These are phyloP conservation scores for Sequoiadendron giganteum DNA, from an alignment of 75 land plant species.

Conservation along the genomic window DNA sequence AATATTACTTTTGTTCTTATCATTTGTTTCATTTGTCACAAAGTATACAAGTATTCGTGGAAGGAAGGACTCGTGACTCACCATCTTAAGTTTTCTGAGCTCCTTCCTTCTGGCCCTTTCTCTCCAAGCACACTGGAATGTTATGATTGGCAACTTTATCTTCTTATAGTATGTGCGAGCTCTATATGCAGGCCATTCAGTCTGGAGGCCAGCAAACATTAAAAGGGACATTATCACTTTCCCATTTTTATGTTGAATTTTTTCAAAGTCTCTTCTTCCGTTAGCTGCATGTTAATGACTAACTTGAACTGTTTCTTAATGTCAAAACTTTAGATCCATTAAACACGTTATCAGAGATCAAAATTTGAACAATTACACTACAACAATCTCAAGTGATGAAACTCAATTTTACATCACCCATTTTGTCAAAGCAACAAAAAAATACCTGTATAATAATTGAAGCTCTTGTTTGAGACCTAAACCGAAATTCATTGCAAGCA, in stretches of 20 bases:
- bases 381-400: neutral
- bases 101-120: slow-evolving; percentile 73
- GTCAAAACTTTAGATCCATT: neutral
- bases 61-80: slow-evolving; percentile 13
- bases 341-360: neutral
- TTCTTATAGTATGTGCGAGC: slow-evolving; percentile 52
- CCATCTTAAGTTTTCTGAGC: slow-evolving; percentile 89
- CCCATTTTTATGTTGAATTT: neutral
- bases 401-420: neutral
- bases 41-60: neutral
- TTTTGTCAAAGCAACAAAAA: neutral
- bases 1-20: too few relatives aligned
- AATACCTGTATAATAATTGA: slow-evolving; percentile 85
- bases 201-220: slow-evolving; percentile 30
- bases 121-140: slow-evolving; percentile 91
- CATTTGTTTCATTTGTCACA: neutral
- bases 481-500: slow-evolving; percentile 79
- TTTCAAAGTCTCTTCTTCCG: neutral
- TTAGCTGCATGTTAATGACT: neutral
- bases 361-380: neutral
- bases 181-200: slow-evolving; percentile 60
- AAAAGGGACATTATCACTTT: neutral
- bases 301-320: neutral
- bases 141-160: slow-evolving; percentile 69
- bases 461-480: slow-evolving; percentile 81